A percentile compares a stretch with the other conserved stretches of the same genome.
Evolutionary conservation across 2,329 filamentous ascomycete species (phyloP).

Genomic region (Helicocarpus griseus): DNA sequence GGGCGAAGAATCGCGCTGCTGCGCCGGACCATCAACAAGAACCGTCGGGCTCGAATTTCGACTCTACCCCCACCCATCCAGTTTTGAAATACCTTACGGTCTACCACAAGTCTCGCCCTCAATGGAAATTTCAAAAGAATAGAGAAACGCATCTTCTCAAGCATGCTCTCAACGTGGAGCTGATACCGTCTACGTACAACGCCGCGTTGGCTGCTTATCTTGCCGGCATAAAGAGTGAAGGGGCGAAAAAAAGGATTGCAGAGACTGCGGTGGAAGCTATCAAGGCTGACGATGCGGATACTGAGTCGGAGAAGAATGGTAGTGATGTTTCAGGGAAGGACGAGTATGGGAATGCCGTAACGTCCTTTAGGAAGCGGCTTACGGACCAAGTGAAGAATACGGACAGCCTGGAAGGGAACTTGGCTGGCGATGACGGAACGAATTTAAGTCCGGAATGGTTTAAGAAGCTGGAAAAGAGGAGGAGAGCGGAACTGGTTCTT

Average conservation of each 20-base stretch:
- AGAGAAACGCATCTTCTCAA: slow-evolving; percentile 79
- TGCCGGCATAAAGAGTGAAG: slow-evolving; percentile 64
- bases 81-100: slow-evolving; percentile 67
- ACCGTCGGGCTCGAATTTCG: background rate
- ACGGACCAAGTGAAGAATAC: slow-evolving; percentile 19
- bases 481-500: slow-evolving; percentile 30
- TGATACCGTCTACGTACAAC: slow-evolving; percentile 61
- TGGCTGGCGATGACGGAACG: slow-evolving; percentile 16
- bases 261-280: slow-evolving; percentile 56
- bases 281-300: slow-evolving; percentile 24
- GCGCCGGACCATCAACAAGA: background rate
- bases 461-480: slow-evolving; percentile 26
- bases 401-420: slow-evolving; percentile 13
- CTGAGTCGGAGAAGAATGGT: slow-evolving; percentile 12
- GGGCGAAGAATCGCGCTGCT: slow-evolving; percentile 5
- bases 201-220: slow-evolving; percentile 67
- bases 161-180: slow-evolving; percentile 62
- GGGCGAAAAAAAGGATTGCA: slow-evolving; percentile 54
- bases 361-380: slow-evolving; percentile 32
- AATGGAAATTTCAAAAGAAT: slow-evolving; percentile 96
- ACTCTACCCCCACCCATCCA: slow-evolving; percentile 26
- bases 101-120: slow-evolving; percentile 59
- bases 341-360: slow-evolving; percentile 44
- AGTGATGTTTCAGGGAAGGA: slow-evolving; percentile 10
- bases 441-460: slow-evolving; percentile 5